Base-by-base conservation (phyloP, 495 filamentous ascomycete genomes). In the Hypoxylon trugodes region DNA sequence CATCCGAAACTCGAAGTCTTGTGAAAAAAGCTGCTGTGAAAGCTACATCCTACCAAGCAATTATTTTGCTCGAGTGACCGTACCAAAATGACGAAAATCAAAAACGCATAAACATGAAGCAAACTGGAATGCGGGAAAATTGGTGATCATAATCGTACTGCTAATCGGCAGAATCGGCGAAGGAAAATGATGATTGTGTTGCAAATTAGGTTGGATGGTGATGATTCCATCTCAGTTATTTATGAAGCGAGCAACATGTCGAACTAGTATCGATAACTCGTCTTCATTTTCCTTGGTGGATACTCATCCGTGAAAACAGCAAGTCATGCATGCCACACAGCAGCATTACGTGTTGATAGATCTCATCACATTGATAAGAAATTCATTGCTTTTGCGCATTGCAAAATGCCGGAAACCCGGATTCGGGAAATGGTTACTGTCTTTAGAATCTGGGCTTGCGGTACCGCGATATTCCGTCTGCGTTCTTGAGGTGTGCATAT, bases 351-450 rank as follows among this genome's bases (percentile, higher is more conserved):
- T 45, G 26, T 40, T 40, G 50, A 1, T 41, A n/a, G 28, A 21
- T 30, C 43, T 60, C 68, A 69, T 57, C 70, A 73, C 68, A 43
- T 69, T 71, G 65, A 69, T 69, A 69, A 52, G 57, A 38, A 51
- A 15, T 48, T n/a, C n/a, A 40, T 45, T 40, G 25, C 57, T 37
- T 37, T 56, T 19, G 63, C 59, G 56, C 40, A 36, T 13, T 59
- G 25, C 32, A 47, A 57, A 48, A 8, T 21, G 43, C 35, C 46
- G 22, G 1, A 56, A 18, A 26, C 18, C 13, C 15, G 26, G 30
- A 48, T 33, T 28, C 26, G 43, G 13, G 40, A 15, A 21, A 22
- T 38, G 9, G 35, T 18, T 22, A 32, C 12, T 18, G 40, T 37
- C 12, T 49, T 54, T 45, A 51, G 25, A 40, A n/a, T 9, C n/a